Base-by-base conservation (phyloP, 495 filamentous ascomycete genomes). In the Penicillium canariense region DNA sequence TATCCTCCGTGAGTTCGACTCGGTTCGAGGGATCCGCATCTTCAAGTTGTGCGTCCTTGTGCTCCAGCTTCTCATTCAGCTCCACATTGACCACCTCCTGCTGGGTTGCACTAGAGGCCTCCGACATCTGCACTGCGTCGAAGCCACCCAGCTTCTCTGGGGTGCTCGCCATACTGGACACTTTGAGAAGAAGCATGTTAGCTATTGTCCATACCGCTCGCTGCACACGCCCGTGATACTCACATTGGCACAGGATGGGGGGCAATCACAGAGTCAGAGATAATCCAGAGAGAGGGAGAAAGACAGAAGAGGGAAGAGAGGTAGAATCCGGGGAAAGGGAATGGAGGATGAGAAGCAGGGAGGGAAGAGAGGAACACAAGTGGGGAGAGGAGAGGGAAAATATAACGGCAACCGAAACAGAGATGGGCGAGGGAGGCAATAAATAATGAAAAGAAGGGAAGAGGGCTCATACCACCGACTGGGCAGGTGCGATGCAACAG, bases 1-100 rank as follows among this genome's bases (percentile, higher is more conserved):
- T 81, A 20, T 77, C 73, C 65, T 84, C 81, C 5, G 72, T 77
- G 54, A 85, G 66, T 54, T 74, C 73, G 51, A 79, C 53, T 26
- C 76, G 75, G 14, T 55, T 67, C 23, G 72, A 53, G 20, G 57
- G 53, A 2, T 45, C 45, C 7, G 64, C 57, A 39, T 68, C 34
- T 43, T 76, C 70, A 2, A 71, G 43, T 49, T 73, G 64, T 25
- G 61, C 61, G 43, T 60, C 49, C 6, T 58, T 55, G 9, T 50
- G 45, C 5, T 57, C 47, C 6, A 53, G 35, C 34, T 75, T 70
- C 48, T 73, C 71, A 50, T 48, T 58, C 26, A 61, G 43, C 3
- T 58, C 14, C 0, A 36, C 27, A 12, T 69, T 56, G 45, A 48
- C 26, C 5, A 63, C 44, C 58, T 74, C 67, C 23, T 59, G 65